Conservation (phyloP, 2,329 filamentous ascomycete species). For the Monosporascus sp. region DNA sequence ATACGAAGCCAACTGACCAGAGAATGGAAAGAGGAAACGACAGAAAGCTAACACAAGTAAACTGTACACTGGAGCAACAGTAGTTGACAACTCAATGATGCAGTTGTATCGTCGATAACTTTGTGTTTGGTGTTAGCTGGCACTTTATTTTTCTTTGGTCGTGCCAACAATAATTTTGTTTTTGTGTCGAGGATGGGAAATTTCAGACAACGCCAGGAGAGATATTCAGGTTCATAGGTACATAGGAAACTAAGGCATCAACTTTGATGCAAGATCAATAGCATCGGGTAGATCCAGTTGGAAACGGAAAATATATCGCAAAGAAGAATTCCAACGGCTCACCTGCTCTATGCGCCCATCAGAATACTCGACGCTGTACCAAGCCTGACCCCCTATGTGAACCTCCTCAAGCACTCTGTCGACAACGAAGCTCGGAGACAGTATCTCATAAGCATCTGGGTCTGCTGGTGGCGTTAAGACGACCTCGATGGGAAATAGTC, state of each 20-base stretch:
- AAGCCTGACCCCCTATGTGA: conserved; percentile 18
- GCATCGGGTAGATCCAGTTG: background rate
- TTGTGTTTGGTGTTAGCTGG: too few species aligned
- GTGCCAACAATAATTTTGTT: too few species aligned
- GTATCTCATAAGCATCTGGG: conserved; percentile 18
- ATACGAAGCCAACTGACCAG: too few species aligned
- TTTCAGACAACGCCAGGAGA: too few species aligned
- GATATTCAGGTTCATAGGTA: background rate
- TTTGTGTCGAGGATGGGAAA: too few species aligned
- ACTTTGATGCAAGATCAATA: background rate
- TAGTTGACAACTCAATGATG: too few species aligned
- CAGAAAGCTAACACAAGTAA: too few species aligned
- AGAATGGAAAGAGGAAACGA: too few species aligned
- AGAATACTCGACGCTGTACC: conserved; percentile 38
- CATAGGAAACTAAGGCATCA: background rate
- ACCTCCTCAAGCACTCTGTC: conserved; percentile 31
- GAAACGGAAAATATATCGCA: conserved; percentile 13
- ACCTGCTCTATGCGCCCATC: conserved; percentile 42
- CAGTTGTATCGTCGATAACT: too few species aligned
- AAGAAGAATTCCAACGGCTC: conserved; percentile 22
- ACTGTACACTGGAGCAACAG: too few species aligned
- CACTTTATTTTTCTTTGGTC: too few species aligned
- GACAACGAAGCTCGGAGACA: conserved; percentile 31
- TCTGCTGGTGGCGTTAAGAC: conserved; percentile 21
- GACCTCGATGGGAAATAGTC: conserved; percentile 22